Evolutionary conservation across 2,329 filamentous ascomycete genomes (phyloP), one percentile per base, ranked within the genome.

Genomic region (Phialemoniopsis sp.): DNA sequence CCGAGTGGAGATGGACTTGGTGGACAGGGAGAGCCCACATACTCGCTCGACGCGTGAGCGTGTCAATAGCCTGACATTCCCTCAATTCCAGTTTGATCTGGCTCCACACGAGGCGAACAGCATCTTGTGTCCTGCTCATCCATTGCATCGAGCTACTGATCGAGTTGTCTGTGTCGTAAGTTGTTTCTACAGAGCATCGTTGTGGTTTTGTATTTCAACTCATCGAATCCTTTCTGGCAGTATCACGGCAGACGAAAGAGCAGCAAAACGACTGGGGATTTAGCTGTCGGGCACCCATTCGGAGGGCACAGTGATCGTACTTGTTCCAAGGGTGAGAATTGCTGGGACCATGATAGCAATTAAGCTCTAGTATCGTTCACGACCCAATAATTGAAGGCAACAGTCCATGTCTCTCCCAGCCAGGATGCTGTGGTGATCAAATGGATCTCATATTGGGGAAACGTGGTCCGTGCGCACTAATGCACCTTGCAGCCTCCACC

Each of bases 101-200:
- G 69, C 71, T 2, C 69, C 76, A 44, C 73, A 77, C 44, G 54
- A 73, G 8, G 68, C 71, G 26, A 68, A 45, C 41, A 76, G 72
- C 47, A 71, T 71, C 13, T 63, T 74, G 57, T 77, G 73, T 39
- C 73, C 73, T 3, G 56, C 70, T 8, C 73, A 76, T 50, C 53
- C 54, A 32, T 66, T 59, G 31, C 65, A 72, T 39, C 50, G 51
- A 38, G 64, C 63, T 13, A 60, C 65, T n/a, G 70, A 72, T 5
- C 66, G 59, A 6, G 71, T 68, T 0, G 43, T 76, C 4, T 77
- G 73, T 40, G 70, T 76, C 31, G 53, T 55, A 37, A 49, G 54
- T 50, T 16, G 8, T 2, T 18, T 14, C 13, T 3, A 4, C 3
- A 6, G 13, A n/a, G n/a, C 1, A 18, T 12, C 8, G 14, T 8